These are phyloP conservation scores for Alternaria sp. DNA, from an alignment of 2,329 filamentous ascomycete genomes.

Conservation along the genomic window DNA sequence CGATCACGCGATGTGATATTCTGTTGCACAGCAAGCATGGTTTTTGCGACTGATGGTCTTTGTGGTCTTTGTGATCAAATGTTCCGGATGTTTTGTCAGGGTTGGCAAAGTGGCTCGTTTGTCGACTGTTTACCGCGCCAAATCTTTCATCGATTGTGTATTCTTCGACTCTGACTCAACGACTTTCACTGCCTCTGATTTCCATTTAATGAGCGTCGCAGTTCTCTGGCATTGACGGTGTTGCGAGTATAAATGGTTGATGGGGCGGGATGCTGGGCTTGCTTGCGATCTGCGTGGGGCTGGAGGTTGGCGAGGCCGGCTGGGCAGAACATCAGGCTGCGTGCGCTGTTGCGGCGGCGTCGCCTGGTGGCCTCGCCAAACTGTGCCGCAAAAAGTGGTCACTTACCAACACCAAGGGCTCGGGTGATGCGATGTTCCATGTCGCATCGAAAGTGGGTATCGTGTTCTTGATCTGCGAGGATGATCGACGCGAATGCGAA, in stretches of 20 bases:
- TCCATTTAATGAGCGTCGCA: neutral
- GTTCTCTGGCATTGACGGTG: neutral
- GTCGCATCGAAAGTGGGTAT: neutral
- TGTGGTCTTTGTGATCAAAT: neutral
- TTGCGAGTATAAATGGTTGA: neutral
- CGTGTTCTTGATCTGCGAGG: neutral
- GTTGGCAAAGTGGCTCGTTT: neutral
- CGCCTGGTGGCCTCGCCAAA: neutral
- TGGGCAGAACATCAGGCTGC: neutral
- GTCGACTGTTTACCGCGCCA: neutral
- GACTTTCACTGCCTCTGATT: neutral
- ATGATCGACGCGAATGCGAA: neutral
- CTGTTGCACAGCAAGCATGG: neutral
- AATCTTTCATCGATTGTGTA: neutral
- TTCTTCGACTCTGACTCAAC: accelerated
- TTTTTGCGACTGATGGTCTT: neutral
- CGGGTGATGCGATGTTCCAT: neutral
- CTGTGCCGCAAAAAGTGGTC: neutral
- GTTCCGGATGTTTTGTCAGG: neutral
- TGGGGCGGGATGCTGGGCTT: neutral
- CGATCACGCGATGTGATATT: neutral
- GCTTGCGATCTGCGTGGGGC: neutral
- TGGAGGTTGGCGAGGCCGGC: neutral
- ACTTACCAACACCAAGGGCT: neutral
- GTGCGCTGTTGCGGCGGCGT: neutral